These are phyloP conservation scores for Inga oerstediana DNA, from an alignment of 306 rosid species.

Conservation along the genomic window DNA sequence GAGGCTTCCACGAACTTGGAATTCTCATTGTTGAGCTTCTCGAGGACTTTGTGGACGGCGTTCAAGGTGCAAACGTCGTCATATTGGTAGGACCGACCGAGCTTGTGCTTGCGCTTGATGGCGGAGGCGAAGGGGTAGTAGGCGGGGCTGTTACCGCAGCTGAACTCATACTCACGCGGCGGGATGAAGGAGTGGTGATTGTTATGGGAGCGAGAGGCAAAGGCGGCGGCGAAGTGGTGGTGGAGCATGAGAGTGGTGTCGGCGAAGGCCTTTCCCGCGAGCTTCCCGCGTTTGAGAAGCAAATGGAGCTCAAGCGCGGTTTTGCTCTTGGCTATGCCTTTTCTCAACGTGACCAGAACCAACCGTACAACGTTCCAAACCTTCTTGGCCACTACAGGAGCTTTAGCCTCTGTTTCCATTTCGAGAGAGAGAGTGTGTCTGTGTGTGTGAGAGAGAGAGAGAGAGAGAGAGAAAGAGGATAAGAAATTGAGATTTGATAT, in stretches of 20 bases:
- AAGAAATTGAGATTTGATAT: not conserved
- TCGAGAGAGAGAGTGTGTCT: not conserved
- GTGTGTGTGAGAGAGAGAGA: not conserved
- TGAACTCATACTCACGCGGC: constrained; percentile 82
- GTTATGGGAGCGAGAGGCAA: constrained; percentile 52
- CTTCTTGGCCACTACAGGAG: constrained; percentile 61
- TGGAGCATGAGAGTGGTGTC: constrained; percentile 43
- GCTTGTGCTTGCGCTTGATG: constrained; percentile 44
- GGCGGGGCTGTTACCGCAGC: constrained; percentile 92
- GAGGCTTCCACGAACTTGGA: constrained; percentile 54
- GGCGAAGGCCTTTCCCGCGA: constrained; percentile 68
- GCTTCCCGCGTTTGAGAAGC: constrained; percentile 70
- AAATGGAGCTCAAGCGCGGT: constrained; percentile 50
- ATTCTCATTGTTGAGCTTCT: constrained; percentile 46
- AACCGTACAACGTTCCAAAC: constrained; percentile 62
- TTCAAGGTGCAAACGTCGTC: constrained; percentile 52
- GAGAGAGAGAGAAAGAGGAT: not conserved
- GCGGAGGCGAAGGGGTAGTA: constrained; percentile 34
- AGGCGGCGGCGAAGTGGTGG: constrained; percentile 51
- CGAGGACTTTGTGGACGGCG: constrained; percentile 68
- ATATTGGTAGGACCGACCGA: constrained; percentile 32
- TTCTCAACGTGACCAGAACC: constrained; percentile 62
- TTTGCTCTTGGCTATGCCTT: constrained; percentile 73
- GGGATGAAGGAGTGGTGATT: constrained; percentile 52
- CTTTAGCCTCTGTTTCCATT: constrained; percentile 69